Evolutionary conservation across 2,329 filamentous ascomycete genomes (phyloP).

Genomic region (Dothiorella sarmentorum): DNA sequence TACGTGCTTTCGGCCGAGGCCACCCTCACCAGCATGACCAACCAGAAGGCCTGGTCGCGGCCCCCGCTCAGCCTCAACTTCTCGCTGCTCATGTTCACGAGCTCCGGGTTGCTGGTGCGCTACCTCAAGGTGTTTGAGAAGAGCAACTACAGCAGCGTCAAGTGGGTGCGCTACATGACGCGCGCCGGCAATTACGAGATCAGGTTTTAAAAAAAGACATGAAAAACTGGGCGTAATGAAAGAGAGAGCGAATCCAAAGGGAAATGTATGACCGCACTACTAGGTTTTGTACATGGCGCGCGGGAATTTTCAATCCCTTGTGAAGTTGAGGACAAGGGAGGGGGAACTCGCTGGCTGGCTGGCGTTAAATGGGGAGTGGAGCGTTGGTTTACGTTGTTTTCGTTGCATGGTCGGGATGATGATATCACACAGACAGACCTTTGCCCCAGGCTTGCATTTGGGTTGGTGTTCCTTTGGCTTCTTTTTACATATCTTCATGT

Average conservation of each 20-base stretch:
- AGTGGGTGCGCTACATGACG: conserved; percentile 99
- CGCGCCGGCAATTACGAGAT: conserved; percentile 97
- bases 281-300: neutral
- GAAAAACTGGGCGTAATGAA: neutral
- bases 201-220: conserved; percentile 52
- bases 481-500: neutral
- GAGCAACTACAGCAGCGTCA: conserved; percentile 96
- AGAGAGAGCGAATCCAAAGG: neutral
- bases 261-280: neutral
- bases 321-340: neutral
- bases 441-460: conserved; percentile 16
- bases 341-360: neutral
- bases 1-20: conserved; percentile 94
- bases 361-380: neutral
- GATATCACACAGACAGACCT: conserved; percentile 4
- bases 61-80: conserved; percentile 91
- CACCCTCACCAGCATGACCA: conserved; percentile 92
- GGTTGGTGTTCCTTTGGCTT: neutral
- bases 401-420: conserved; percentile 13
- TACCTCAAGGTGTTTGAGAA: conserved; percentile 99
- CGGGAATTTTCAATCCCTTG: neutral
- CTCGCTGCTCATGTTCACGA: conserved; percentile 96
- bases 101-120: conserved; percentile 82
- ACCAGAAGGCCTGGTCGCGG: conserved; percentile 93
- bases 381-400: neutral